phyloP scores from a whole-genome alignment of 202 grass and related monocot genomes.

The Schoenoplectus triqueter region DNA sequence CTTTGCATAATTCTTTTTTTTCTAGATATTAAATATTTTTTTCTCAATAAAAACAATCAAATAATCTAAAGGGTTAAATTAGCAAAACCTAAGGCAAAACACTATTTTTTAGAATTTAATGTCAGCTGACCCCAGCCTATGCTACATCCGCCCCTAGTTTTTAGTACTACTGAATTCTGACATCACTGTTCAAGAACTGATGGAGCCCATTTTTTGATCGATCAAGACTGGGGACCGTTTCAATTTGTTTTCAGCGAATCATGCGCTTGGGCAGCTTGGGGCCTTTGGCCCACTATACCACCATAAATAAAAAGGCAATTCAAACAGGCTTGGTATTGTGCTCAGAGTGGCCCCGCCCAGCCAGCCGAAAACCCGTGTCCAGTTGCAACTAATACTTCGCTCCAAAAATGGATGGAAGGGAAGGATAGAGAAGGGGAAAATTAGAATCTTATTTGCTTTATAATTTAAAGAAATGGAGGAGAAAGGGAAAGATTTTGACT shows the following conservation, averaged over 20 bases:
- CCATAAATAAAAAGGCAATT: not conserved
- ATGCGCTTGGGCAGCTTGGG: not conserved
- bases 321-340: not conserved
- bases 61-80: no score
- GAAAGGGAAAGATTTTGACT: no score
- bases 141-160: no score
- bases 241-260: not conserved
- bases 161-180: no score
- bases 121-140: no score
- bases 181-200: not conserved
- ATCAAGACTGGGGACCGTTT: constrained; percentile 6
- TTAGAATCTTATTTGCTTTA: not conserved
- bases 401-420: not conserved
- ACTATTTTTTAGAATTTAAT: no score
- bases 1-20: no score
- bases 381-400: not conserved
- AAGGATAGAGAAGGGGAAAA: no score
- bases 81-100: no score
- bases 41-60: no score
- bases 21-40: no score
- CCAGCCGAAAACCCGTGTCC: not conserved
- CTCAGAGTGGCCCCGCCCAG: not conserved
- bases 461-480: no score
- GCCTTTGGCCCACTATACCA: not conserved
- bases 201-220: constrained; percentile 1